Evolutionary conservation across 352 stramenopile genomes (phyloP).

Genomic region (Globisporangium heterothallicum): DNA sequence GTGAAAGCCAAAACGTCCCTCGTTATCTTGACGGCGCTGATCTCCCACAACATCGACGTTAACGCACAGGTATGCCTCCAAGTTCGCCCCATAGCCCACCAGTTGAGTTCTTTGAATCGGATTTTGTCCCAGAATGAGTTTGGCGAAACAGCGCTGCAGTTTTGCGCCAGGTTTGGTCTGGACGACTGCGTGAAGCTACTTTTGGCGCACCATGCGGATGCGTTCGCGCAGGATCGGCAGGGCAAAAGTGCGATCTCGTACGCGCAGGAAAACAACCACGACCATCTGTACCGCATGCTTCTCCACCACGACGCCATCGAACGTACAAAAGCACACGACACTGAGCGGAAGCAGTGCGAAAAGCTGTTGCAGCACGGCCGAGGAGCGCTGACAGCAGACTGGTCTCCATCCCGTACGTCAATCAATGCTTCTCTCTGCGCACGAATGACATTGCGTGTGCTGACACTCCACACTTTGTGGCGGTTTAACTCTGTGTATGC

Average conservation of each 20-base stretch:
- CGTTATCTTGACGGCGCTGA: slow-evolving; percentile 34
- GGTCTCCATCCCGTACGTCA: slow-evolving; percentile 46
- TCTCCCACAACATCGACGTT: slow-evolving; percentile 27
- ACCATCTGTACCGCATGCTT: slow-evolving; percentile 32
- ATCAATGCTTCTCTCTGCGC: too few species aligned
- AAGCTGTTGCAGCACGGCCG: slow-evolving; percentile 32
- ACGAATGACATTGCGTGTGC: too few species aligned
- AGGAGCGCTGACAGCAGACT: slow-evolving; percentile 38
- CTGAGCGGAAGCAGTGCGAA: slow-evolving; percentile 15
- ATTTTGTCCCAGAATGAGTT: slow-evolving; percentile 44
- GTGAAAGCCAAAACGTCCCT: slow-evolving; percentile 30
- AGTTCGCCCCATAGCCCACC: background rate
- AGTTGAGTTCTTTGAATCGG: too few species aligned
- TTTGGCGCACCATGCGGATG: slow-evolving; percentile 32
- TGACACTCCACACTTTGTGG: background rate
- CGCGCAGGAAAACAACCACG: slow-evolving; percentile 25
- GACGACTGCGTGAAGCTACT: slow-evolving; percentile 52
- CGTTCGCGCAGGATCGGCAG: slow-evolving; percentile 25
- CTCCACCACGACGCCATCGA: slow-evolving; percentile 43
- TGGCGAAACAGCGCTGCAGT: slow-evolving; percentile 52
- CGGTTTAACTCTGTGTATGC: background rate
- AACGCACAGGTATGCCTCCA: slow-evolving; percentile 42
- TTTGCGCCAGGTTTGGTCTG: slow-evolving; percentile 45
- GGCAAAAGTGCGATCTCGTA: slow-evolving; percentile 39
- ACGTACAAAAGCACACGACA: slow-evolving; percentile 25